Evolutionary conservation across 169 alveolate species (phyloP), one percentile per base, ranked within the genome.

Genomic region (Perkinsus chesapeaki): DNA sequence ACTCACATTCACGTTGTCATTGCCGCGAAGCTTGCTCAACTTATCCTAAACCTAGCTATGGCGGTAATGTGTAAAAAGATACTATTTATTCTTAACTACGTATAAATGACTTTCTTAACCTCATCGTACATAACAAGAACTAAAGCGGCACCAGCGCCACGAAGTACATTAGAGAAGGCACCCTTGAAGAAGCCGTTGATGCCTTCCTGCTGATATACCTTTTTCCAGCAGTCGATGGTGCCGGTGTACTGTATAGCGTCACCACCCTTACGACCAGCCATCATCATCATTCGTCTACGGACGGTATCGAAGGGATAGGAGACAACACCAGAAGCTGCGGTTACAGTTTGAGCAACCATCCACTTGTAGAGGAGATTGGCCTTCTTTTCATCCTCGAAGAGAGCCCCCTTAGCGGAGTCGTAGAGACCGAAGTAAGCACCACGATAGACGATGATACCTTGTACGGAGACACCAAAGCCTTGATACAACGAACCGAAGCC

Each of bases 221-320:
- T 98, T 48, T 60, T 31, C 96, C 98, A 97, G 95, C 99, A 98
- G 95, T 99, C 99, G 38, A 98, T 92, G 36, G 99, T 97, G 93
- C 97, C 97, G 23, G 95, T 97, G 95, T 98, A 99, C 94, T 97
- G 96, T 38, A 97, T 94, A 92, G 98, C 99, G 48, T 96, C 95
- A n/a, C n/a, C n/a, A n/a, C n/a, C n/a, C n/a, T n/a, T n/a, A 39
- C 39, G 39, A 48, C 99, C 99, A 39, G 99, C 96, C 96, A 98
- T 98, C 99, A 99, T 98, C 99, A 99, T 99, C 98, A 98, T 97
- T 96, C 99, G 97, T 96, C 99, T 98, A n/a, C n/a, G n/a, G 39
- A 99, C 98, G 37, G 99, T 99, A 96, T 99, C 99, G 91, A 99
- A 96, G 39, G 99, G 99, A 95, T 99, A 99, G n/a, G 99, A 97